phyloP scores from a whole-genome alignment of 2,329 filamentous ascomycete species.

The Chaetomiaceae sp. region DNA sequence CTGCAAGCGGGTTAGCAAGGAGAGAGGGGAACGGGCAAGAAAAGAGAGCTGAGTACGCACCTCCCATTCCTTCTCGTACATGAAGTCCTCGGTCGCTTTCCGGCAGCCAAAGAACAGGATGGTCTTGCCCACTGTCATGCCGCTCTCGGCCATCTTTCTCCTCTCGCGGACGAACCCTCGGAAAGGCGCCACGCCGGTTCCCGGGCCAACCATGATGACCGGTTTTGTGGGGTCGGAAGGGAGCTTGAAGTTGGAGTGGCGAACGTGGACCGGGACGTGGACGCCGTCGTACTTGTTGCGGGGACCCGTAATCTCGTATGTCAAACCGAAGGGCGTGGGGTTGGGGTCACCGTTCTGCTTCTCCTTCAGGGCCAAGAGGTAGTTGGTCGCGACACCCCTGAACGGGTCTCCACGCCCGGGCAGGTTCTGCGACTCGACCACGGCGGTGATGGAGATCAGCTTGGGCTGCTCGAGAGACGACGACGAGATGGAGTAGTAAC shows the following conservation, averaged over 20 bases:
- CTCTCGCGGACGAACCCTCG: slow-evolving; percentile 92
- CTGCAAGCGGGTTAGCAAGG: slow-evolving; percentile 39
- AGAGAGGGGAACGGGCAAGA: background rate
- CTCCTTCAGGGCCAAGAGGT: slow-evolving; percentile 87
- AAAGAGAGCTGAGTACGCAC: slow-evolving; percentile 47
- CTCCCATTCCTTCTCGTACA: slow-evolving; percentile 89
- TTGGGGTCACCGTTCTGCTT: slow-evolving; percentile 87
- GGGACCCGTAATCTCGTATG: slow-evolving; percentile 81
- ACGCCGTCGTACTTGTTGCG: slow-evolving; percentile 96
- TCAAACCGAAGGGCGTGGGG: slow-evolving; percentile 75
- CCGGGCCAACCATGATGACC: slow-evolving; percentile 91
- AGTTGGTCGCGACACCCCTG: slow-evolving; percentile 95
- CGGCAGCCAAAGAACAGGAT: slow-evolving; percentile 95
- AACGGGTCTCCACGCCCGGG: slow-evolving; percentile 71
- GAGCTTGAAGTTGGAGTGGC: slow-evolving; percentile 98
- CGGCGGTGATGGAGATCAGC: slow-evolving; percentile 90
- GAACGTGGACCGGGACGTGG: slow-evolving; percentile 89
- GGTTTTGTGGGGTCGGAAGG: slow-evolving; percentile 92
- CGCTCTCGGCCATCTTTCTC: slow-evolving; percentile 72
- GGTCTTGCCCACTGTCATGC: slow-evolving; percentile 77
- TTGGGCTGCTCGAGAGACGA: slow-evolving; percentile 91
- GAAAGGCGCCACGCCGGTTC: slow-evolving; percentile 95
- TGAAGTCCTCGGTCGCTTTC: slow-evolving; percentile 79
- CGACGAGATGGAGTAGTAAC: slow-evolving; percentile 99
- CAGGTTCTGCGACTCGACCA: slow-evolving; percentile 78